These are phyloP conservation scores for Salmacisia buchloeana DNA, from an alignment of 1,284 basidiomycete species.

Conservation along the genomic window DNA sequence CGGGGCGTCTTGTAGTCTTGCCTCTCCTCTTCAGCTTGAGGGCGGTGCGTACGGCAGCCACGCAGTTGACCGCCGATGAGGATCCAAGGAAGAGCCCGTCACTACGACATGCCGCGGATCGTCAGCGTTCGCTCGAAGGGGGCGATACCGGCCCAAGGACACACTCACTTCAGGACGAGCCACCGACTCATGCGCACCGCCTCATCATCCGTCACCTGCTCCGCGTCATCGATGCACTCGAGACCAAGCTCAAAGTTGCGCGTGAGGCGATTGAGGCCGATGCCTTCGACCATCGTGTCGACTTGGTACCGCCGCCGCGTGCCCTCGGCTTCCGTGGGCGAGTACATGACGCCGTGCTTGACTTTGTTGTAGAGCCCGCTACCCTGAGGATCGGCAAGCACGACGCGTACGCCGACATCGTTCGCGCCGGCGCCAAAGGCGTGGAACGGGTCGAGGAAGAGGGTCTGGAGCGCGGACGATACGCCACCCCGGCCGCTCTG, in stretches of 20 bases:
- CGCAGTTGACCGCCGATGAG: slow-evolving; percentile 89
- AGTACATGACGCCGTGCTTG: slow-evolving; percentile 78
- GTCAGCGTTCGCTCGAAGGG: background rate
- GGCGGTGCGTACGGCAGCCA: slow-evolving; percentile 65
- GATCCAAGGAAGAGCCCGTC: slow-evolving; percentile 95
- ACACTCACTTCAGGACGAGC: slow-evolving; percentile 32
- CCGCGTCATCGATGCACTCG: slow-evolving; percentile 40
- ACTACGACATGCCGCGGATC: slow-evolving; percentile 63
- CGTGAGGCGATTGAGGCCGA: slow-evolving; percentile 58
- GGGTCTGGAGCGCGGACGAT: background rate
- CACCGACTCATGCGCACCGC: slow-evolving; percentile 44
- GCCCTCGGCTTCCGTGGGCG: slow-evolving; percentile 83
- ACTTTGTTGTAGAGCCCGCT: slow-evolving; percentile 88
- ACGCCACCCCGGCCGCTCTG: slow-evolving; percentile 48
- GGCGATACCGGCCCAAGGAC: background rate
- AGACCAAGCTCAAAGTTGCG: slow-evolving; percentile 41
- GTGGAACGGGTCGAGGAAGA: background rate
- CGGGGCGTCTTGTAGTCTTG: slow-evolving; percentile 15
- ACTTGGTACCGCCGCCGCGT: slow-evolving; percentile 81
- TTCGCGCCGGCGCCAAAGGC: background rate
- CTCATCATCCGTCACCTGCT: slow-evolving; percentile 42
- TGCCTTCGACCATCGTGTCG: slow-evolving; percentile 56
- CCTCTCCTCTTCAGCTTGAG: slow-evolving; percentile 29
- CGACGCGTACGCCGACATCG: slow-evolving; percentile 45
- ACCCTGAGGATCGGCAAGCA: slow-evolving; percentile 85